Base-by-base conservation (phyloP, 1,284 basidiomycete species). In the Xanthoconium separans region DNA sequence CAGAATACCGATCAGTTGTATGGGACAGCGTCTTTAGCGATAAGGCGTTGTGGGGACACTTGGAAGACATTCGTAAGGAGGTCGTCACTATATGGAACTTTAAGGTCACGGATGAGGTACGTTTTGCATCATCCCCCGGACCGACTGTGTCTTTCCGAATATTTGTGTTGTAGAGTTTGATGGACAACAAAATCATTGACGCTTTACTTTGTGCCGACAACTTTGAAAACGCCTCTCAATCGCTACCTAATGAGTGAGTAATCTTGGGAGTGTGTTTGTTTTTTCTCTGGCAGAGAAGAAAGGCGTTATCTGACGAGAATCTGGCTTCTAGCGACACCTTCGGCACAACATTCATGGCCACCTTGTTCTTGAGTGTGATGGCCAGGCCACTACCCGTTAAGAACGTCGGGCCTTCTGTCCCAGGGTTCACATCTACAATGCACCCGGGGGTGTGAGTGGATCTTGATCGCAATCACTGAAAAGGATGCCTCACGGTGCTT, bases 81-180 rank as follows among this genome's bases (percentile, higher is more conserved):
- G 61, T 70, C 16, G 47, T 64, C n/a, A 37, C 50, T 4, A 55
- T 66, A 12, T 71, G 70, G 69, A 69, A 71, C 41, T 62, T 71
- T 18, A 22, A 56, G 20, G 70, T 70, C 53, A 61, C 61, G 1
- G 18, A 53, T 9, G 4, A 58, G 7, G 70, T 65, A 53, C 7
- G 61, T 12, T 13, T 15, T 2, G 7, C 9, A 27, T 40, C 16
- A 16, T 18, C 16, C 10, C 9, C 15, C 22, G 15, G 6, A 51
- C 8, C 13, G 8, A 58, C 31, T 27, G 11, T 31, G n/a, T n/a
- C n/a, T 10, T n/a, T 16, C 9, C 15, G 15, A 44, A 33, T 15
- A n/a, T 37, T 36, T 37, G 27, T 27, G 4, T 44, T 11, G 10
- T 30, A 55, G 55, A 33, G 29, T 12, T 47, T 64, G 56, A 15